Conservation (phyloP, 2,329 filamentous ascomycete genomes). For the Aureobasidium melanogenum region DNA sequence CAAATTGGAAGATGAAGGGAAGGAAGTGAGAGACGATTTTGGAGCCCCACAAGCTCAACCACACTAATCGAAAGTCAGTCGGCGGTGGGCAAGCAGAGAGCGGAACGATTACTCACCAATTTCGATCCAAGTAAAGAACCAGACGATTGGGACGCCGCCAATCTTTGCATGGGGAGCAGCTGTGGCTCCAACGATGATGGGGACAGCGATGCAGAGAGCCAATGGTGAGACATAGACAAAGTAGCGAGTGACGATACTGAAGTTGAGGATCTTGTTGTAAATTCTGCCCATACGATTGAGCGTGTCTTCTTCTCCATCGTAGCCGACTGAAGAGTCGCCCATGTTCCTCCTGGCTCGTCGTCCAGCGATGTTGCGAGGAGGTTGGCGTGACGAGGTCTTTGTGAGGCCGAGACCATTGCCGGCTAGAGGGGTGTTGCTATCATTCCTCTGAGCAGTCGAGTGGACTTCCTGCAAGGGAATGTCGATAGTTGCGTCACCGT, state of each 20-base stretch:
- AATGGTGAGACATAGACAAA: slow-evolving; percentile 54
- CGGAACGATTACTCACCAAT: slow-evolving; percentile 30
- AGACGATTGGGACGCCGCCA: slow-evolving; percentile 47
- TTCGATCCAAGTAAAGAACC: slow-evolving; percentile 59
- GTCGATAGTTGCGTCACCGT: slow-evolving; percentile 48
- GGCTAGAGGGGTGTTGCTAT: slow-evolving; percentile 24
- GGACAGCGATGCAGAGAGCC: slow-evolving; percentile 49
- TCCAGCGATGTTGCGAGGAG: slow-evolving; percentile 30
- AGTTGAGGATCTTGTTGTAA: slow-evolving; percentile 53
- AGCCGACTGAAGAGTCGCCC: slow-evolving; percentile 25
- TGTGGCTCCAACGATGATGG: slow-evolving; percentile 54
- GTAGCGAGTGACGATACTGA: slow-evolving; percentile 55
- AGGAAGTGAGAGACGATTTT: slow-evolving; percentile 52
- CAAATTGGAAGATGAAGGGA: slow-evolving; percentile 51
- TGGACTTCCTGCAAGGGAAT: slow-evolving; percentile 52
- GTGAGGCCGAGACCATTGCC: slow-evolving; percentile 5
- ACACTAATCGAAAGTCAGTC: slow-evolving; percentile 30
- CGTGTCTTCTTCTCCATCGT: slow-evolving; percentile 44
- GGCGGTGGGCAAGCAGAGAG: not conserved
- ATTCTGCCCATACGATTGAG: slow-evolving; percentile 51
- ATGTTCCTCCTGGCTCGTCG: slow-evolving; percentile 27
- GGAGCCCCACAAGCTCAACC: slow-evolving; percentile 54
- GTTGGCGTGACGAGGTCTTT: slow-evolving; percentile 22
- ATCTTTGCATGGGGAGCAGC: slow-evolving; percentile 39
- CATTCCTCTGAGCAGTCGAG: slow-evolving; percentile 31